Evolutionary conservation across 768 basidiomycete species (phyloP), one percentile per base, ranked within the genome.

Genomic region (Lactifluus piperatus): DNA sequence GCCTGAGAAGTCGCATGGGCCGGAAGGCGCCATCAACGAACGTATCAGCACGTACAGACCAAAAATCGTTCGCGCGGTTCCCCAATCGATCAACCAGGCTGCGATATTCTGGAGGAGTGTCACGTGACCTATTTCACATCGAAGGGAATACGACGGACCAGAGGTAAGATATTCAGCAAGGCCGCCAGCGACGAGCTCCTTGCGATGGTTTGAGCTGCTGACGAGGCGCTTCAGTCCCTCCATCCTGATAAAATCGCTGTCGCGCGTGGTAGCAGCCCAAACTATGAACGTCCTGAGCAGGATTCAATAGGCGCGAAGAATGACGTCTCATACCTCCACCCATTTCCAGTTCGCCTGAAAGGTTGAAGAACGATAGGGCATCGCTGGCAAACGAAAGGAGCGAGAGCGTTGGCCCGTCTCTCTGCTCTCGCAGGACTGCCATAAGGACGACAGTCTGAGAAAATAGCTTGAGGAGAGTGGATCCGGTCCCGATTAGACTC

Each of bases 221-320:
- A 86, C 79, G 13, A 81, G 68, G 54, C 75, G 74, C 54, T 86
- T 83, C 63, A 87, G 70, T 22, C 88, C 88, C 66, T 85, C 77
- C 70, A 82, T 79, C 26, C 76, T 76, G 50, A 89, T 70, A 58
- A 79, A 90, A 60, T 87, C 79, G 0, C 74, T 57, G 67, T 88
- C 73, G 52, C 71, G 81, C 16, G 82, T 85, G 3, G 85, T 88
- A 3, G 88, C 88, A 32, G 83, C 86, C 86, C 86, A 91, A 4
- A 83, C 82, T 76, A 45, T 20, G 39, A n/a, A 24, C 2, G 27
- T 4, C 29, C 4, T 56, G 13, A 52, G 50, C 3, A 32, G 5
- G 9, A 32, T 5, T 26, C 34, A 29, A 20, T 5, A 26, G 43
- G 7, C 8, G 3, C 41, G 20, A 29, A 43, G 30, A 29, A 20